Evolutionary conservation across 768 basidiomycete genomes (phyloP), one percentile per base, ranked within the genome.

Genomic region (Chalciporus pseudorubinellus): DNA sequence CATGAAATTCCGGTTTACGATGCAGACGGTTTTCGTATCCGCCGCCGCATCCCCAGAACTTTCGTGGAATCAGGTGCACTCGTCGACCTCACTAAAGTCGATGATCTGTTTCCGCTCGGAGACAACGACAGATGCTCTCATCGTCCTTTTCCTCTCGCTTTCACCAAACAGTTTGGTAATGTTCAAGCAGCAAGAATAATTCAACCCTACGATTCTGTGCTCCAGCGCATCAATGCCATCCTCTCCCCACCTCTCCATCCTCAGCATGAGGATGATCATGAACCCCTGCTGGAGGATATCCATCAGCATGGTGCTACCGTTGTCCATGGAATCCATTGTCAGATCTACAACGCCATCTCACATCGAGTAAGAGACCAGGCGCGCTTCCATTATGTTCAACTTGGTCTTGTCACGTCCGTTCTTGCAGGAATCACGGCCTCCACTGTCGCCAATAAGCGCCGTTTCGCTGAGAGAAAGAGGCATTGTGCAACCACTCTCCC

Each of bases 341-440:
- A 57, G 16, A 46, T 54, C 0, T 54, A 57, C 16, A 57, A 57
- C 9, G 9, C 18, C 3, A 36, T 57, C 1, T 43, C 45, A 0
- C 52, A 54, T 10, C 12, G 45, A 0, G 48, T 55, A 0, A 28
- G 33, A 0, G 40, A 57, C 5, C 33, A 50, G 1, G 44, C 48
- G 0, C 19, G 48, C 0, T 57, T 50, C 3, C 48, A 54, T 12
- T 50, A 41, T 2, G 45, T 57, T 1, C 52, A 57, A 13, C 41
- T 57, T 8, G 41, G 56, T 7, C 18, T 55, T 1, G 43, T 39
- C 1, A 58, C 56, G 3, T 44, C 53, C 7, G 44, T 44, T 5
- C 4, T 58, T 1, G 18, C 46, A 6, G 50, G 56, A 3, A 48
- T 39, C 0, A 14, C n/a, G 0, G 49, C 49, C 13, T n/a, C 3